Evolutionary conservation across 352 stramenopile genomes (phyloP), one percentile per base, ranked within the genome.

Genomic region (Phytophthora ramorum): DNA sequence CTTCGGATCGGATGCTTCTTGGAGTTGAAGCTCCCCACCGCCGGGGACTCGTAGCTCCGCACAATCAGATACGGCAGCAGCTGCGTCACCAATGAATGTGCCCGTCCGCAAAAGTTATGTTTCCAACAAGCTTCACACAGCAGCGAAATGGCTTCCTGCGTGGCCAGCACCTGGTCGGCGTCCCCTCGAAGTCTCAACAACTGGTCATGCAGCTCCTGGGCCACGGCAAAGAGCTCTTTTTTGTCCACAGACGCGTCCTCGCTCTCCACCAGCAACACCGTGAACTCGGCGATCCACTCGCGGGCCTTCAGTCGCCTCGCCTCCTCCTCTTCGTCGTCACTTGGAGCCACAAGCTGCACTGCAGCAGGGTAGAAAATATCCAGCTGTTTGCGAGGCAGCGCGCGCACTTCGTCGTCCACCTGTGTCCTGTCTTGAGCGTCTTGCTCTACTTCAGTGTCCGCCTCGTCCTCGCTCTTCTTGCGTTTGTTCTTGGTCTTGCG

Each of bases 51-150:
- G 50, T 93, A 93, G 44, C 86, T 87, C 12, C 83, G 78, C 41
- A 96, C 86, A 48, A 95, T 92, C 53, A 96, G 70, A 49, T 92
- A 96, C 50, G 88, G 88, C 53, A 96, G 64, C 49, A 96, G 58
- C 53, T 96, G 88, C 41, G 88, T 93, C 54, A 96, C 82, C n/a
- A 96, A 61, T 28, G 71, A 78, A 54, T 93, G 82, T 12, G 84
- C 79, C 38, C 66, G 68, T 47, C 73, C 78, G 43, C 75, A 63
- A 43, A 90, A 87, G 40, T 90, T 88, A 34, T 77, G 71, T 32
- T 87, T 78, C 88, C 85, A 95, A 53, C 84, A 92, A 3, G 72
- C 66, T 63, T 96, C 88, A 49, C 88, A 96, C 2, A 93, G 69
- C 54, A 81, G 38, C 17, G 85, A 78, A 22, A 96, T 88, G 10